These are phyloP conservation scores for Cronartium ribicola DNA, from an alignment of 1,284 basidiomycete genomes.

Conservation along the genomic window DNA sequence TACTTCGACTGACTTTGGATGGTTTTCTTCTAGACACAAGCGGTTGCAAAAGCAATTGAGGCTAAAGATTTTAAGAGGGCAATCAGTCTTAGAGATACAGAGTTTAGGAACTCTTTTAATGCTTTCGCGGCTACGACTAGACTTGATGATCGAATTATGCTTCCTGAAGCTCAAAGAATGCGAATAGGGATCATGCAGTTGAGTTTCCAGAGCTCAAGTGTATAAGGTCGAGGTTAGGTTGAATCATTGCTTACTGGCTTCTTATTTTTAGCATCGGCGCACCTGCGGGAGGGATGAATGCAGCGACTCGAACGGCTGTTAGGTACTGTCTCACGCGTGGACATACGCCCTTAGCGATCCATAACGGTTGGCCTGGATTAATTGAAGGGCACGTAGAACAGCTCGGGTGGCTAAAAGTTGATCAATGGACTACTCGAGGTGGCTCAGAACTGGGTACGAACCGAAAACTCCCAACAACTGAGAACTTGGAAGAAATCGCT, in stretches of 20 bases:
- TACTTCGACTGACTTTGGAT: background rate
- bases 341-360: slow-evolving; percentile 81
- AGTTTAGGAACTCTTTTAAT: slow-evolving; percentile 79
- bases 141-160: slow-evolving; percentile 60
- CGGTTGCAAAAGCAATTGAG: slow-evolving; percentile 75
- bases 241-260: background rate
- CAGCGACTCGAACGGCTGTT: slow-evolving; percentile 87
- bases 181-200: slow-evolving; percentile 89
- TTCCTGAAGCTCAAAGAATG: slow-evolving; percentile 69
- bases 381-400: slow-evolving; percentile 81
- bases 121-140: slow-evolving; percentile 73
- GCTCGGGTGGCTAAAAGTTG: slow-evolving; percentile 93
- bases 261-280: slow-evolving; percentile 70
- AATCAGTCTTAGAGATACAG: slow-evolving; percentile 81
- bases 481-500: slow-evolving; percentile 75
- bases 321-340: slow-evolving; percentile 89
- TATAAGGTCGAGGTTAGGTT: background rate
- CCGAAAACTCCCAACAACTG: slow-evolving; percentile 74
- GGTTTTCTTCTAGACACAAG: slow-evolving; percentile 63
- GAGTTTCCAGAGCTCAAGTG: slow-evolving; percentile 50
- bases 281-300: slow-evolving; percentile 97
- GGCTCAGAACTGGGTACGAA: slow-evolving; percentile 99
- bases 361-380: slow-evolving; percentile 92
- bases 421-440: slow-evolving; percentile 90
- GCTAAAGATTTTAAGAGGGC: slow-evolving; percentile 81